Evolutionary conservation across 306 rosid species (phyloP), one percentile per base, ranked within the genome.

Genomic region (Leucaena leucocephala): DNA sequence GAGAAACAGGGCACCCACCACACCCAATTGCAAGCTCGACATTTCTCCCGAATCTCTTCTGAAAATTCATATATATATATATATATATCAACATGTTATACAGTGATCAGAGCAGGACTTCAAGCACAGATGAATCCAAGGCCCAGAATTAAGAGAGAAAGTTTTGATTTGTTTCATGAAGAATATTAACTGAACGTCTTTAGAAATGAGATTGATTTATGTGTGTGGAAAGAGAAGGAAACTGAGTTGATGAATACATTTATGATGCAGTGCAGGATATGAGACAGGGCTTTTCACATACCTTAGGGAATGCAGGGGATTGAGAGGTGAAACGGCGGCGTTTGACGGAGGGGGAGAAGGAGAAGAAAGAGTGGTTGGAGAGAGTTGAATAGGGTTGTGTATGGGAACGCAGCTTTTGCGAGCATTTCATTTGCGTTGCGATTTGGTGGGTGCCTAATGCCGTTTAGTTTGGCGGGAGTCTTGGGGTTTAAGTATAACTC

Each of bases 1-100:
- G 43, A 95, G 98, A 80, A 91, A 95, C 52, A 95, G 90, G 45
- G 98, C 98, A 42, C 99, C 97, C 57, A 87, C 82, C 4, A 95
- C 97, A 9, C 97, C 96, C 91, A 95, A 46, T 66, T 95, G 98
- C 86, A 86, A 86, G 78, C 71, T 82, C 35, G 91, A 70, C 91
- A 90, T 90, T 76, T 93, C 98, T 84, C 98, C 99, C 96, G 90
- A 91, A 46, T 67, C 50, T 86, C 83, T 88, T 67, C 79, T 77
- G 76, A 68, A 67, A 19, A 68, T 68, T 69, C 2, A 42, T 7
- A 15, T 39, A 5, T 5, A 15, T 65, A 49, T 49, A 16, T 14
- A 48, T 27, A 27, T 27, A 27, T 27, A 27, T 27, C 27, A 27
- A 27, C 27, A 27, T 27, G 27, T 27, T 27, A 27, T 27, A 27